Evolutionary conservation across 1,139 yeast species (phyloP).

Genomic region (Magnusiomyces ingens): DNA sequence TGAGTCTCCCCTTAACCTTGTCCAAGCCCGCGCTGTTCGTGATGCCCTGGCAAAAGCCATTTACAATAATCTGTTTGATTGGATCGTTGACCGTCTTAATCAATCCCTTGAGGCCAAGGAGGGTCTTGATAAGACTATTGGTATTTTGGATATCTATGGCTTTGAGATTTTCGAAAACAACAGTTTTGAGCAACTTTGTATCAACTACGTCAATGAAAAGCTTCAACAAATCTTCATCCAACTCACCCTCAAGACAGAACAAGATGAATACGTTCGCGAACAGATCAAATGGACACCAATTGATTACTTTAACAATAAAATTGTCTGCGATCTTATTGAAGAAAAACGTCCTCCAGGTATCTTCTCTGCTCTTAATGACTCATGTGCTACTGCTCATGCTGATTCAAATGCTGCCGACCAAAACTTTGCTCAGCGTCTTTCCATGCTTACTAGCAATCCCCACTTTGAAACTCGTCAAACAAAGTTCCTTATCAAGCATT

Average conservation of each 20-base stretch:
- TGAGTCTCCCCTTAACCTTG: slow-evolving; percentile 85
- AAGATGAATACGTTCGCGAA: slow-evolving; percentile 93
- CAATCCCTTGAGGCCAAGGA: slow-evolving; percentile 50
- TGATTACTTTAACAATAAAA: slow-evolving; percentile 90
- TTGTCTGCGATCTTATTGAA: slow-evolving; percentile 96
- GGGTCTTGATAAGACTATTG: slow-evolving; percentile 64
- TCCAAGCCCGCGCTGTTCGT: slow-evolving; percentile 90
- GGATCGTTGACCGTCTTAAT: slow-evolving; percentile 96
- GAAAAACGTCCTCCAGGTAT: slow-evolving; percentile 94
- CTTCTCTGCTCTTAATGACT: slow-evolving; percentile 93
- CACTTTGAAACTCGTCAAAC: slow-evolving; percentile 87
- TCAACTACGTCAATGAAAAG: slow-evolving; percentile 94
- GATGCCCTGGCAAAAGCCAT: slow-evolving; percentile 95
- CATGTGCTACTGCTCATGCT: slow-evolving; percentile 97
- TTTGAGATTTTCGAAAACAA: slow-evolving; percentile 96
- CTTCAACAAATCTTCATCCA: slow-evolving; percentile 95
- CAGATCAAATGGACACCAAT: slow-evolving; percentile 97
- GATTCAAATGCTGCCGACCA: slow-evolving; percentile 96
- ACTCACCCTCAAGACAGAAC: slow-evolving; percentile 91
- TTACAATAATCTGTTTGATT: slow-evolving; percentile 86
- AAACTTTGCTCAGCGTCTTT: slow-evolving; percentile 87
- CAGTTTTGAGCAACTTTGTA: slow-evolving; percentile 94
- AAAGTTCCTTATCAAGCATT: slow-evolving; percentile 88
- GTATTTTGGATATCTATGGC: slow-evolving; percentile 96
- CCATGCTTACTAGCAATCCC: slow-evolving; percentile 72